Percentiles rank a stretch among this genome's conserved stretches.
Conservation (phyloP, 495 filamentous ascomycete species). For the Hyaloscypha finlandica region DNA sequence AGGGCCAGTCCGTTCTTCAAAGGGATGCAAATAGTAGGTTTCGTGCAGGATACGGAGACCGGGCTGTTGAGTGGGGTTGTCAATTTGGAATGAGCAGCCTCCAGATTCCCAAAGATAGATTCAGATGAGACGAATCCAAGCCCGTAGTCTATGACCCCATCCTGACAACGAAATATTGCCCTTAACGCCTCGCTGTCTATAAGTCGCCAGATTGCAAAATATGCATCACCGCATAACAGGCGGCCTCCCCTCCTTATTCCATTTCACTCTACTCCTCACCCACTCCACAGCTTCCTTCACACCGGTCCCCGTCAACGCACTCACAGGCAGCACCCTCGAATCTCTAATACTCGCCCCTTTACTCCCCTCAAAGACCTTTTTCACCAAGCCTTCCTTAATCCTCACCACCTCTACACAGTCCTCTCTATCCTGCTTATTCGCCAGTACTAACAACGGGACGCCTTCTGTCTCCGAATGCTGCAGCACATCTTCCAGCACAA, state of each 20-base stretch:
- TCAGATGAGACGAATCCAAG: neutral
- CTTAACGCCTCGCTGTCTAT: constrained; percentile 30
- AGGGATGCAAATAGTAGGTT: constrained; percentile 29
- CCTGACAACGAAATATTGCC: constrained; percentile 1
- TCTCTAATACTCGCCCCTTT: constrained; percentile 82
- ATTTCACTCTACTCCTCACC: constrained; percentile 86
- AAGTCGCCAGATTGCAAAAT: neutral
- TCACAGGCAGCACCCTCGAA: constrained; percentile 87
- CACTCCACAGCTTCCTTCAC: constrained; percentile 96
- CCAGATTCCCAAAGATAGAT: neutral
- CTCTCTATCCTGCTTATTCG: constrained; percentile 97
- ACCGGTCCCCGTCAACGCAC: constrained; percentile 86
- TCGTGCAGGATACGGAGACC: constrained; percentile 30
- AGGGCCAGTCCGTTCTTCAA: constrained; percentile 25
- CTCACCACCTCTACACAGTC: constrained; percentile 96
- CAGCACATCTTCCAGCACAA: constrained; percentile 86
- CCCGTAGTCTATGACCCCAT: neutral
- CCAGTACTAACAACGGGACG: constrained; percentile 87
- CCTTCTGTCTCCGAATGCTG: constrained; percentile 82
- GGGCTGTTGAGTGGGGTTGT: constrained; percentile 22
- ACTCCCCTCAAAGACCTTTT: constrained; percentile 93
- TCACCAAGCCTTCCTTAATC: constrained; percentile 93
- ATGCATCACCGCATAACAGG: constrained; percentile 79
- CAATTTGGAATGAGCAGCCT: neutral
- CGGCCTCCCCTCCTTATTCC: constrained; percentile 91